These are phyloP conservation scores for Hamamelis virginiana DNA, from an alignment of 164 flowering plant species.

Conservation along the genomic window DNA sequence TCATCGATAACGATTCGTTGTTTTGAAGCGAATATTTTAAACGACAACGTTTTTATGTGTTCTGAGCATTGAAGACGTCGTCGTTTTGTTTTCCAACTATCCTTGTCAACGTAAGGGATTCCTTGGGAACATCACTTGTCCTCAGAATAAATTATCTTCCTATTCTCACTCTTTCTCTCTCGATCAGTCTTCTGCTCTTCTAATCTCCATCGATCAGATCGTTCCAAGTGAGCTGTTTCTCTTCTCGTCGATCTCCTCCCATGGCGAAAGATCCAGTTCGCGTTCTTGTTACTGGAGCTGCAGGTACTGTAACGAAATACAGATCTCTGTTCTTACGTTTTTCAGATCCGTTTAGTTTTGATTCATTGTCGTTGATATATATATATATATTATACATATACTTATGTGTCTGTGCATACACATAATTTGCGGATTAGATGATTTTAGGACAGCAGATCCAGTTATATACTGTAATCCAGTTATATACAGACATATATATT, in stretches of 20 bases:
- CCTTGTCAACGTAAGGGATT: no score
- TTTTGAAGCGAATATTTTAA: no score
- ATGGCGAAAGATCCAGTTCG: slow-evolving; percentile 88
- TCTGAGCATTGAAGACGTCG: no score
- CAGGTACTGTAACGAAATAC: slow-evolving; percentile 37
- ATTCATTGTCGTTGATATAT: neutral
- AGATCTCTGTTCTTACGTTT: slow-evolving; percentile 2
- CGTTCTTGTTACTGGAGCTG: slow-evolving; percentile 91
- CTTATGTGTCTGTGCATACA: neutral
- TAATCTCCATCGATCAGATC: neutral
- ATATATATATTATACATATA: neutral
- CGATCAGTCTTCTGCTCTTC: neutral
- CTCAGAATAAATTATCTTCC: neutral
- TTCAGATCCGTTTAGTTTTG: neutral
- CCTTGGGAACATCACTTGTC: neutral
- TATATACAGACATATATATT: no score
- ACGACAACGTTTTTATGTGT: no score
- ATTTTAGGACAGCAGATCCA: neutral
- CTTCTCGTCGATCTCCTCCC: slow-evolving; percentile 18
- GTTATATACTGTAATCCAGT: no score
- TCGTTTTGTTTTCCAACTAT: no score
- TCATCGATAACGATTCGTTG: no score
- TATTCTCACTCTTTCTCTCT: neutral
- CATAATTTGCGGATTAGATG: neutral
- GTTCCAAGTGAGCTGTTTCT: neutral